These are phyloP conservation scores for Toxicodendron radicans DNA, from an alignment of 345 rosid genomes.

Conservation along the genomic window DNA sequence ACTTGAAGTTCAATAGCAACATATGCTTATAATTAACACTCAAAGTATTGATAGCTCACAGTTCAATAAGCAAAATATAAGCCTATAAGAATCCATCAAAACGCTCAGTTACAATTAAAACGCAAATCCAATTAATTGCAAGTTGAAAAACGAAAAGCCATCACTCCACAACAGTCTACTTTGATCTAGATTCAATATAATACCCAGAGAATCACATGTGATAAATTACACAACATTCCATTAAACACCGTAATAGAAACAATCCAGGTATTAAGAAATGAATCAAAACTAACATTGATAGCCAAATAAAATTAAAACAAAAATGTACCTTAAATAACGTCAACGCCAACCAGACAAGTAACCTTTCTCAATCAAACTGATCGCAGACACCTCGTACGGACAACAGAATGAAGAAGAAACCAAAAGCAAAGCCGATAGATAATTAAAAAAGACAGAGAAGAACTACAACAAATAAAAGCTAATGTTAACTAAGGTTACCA, in stretches of 20 bases:
- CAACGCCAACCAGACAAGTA: neutral
- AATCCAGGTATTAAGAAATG: neutral
- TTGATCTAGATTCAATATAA: neutral
- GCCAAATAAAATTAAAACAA: neutral
- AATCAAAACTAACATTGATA: neutral
- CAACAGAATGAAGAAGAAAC: slow-evolving; percentile 1
- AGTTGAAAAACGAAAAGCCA: neutral
- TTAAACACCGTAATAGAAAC: neutral
- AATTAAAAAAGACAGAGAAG: neutral
- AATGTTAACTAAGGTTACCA: slow-evolving; percentile 92
- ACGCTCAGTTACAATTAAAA: neutral
- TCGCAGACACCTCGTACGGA: neutral
- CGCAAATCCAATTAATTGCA: neutral
- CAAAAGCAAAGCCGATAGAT: slow-evolving; percentile 11
- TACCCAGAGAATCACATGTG: no score
- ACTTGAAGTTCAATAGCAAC: neutral
- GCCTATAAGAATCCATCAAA: no score
- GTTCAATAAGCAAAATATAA: neutral
- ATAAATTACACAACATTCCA: neutral
- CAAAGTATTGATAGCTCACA: neutral
- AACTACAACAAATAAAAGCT: neutral
- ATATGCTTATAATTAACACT: neutral
- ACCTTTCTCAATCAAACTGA: neutral
- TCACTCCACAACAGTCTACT: neutral
- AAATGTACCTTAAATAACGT: slow-evolving; percentile 9